Evolutionary conservation across 768 basidiomycete species (phyloP).

Genomic region (Rubroboletus satanas): DNA sequence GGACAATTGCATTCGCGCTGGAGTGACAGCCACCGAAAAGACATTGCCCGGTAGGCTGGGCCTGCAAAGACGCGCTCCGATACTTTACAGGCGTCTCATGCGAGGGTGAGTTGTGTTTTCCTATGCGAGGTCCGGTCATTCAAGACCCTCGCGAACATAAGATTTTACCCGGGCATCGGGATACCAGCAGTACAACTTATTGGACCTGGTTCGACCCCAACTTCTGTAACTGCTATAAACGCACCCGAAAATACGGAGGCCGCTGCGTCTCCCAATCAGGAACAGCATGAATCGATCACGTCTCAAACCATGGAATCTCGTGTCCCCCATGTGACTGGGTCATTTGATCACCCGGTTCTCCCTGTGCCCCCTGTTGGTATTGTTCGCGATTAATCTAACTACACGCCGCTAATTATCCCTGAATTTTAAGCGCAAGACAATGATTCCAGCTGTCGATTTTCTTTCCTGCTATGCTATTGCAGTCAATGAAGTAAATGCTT

Average conservation of each 20-base stretch:
- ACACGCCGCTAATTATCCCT: background rate
- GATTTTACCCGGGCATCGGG: conserved; percentile 51
- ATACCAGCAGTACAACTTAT: conserved; percentile 36
- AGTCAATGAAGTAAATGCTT: conserved; percentile 92
- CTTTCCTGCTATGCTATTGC: conserved; percentile 92
- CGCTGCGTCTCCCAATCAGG: background rate
- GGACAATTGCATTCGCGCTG: conserved; percentile 86
- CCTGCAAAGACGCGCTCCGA: conserved; percentile 79
- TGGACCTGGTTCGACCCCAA: conserved; percentile 23
- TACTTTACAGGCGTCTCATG: conserved; percentile 88
- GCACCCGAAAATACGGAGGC: conserved; percentile 15
- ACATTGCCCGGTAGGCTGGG: conserved; percentile 84
- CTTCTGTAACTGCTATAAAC: conserved; percentile 20
- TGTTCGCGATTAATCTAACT: background rate
- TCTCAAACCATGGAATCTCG: conserved; percentile 14
- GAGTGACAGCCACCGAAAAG: conserved; percentile 74
- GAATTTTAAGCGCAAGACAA: conserved; percentile 61
- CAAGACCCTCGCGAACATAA: conserved; percentile 28
- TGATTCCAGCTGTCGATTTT: conserved; percentile 92
- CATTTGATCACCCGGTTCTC: conserved; percentile 72
- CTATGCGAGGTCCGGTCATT: background rate
- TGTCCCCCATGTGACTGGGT: conserved; percentile 57
- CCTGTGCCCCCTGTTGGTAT: conserved; percentile 76
- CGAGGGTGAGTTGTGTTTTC: conserved; percentile 52
- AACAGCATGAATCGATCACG: conserved; percentile 2